phyloP scores from a whole-genome alignment of 2,329 filamentous ascomycete genomes.

The Aspergillus unguis region DNA sequence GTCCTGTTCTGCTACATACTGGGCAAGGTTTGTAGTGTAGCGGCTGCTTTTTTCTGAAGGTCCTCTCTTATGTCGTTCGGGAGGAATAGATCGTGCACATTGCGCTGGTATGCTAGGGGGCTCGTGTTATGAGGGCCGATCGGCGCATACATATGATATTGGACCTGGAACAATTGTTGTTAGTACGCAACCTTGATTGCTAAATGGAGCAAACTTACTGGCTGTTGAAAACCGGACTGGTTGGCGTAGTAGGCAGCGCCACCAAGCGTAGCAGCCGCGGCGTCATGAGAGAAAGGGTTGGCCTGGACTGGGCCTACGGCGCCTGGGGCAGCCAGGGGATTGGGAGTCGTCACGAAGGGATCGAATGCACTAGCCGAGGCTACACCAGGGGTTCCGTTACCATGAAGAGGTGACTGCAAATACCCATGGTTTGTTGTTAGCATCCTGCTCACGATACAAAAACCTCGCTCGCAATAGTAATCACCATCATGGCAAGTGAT shows the following conservation, averaged over 20 bases:
- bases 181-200: not conserved
- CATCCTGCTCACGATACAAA: not conserved
- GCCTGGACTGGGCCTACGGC: conserved; percentile 48
- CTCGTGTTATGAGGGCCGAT: conserved; percentile 79
- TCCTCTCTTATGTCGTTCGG: conserved; percentile 84
- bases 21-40: conserved; percentile 77
- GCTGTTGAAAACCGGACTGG: conserved; percentile 59
- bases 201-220: conserved; percentile 46
- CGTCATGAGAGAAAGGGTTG: conserved; percentile 78
- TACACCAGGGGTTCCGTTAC: conserved; percentile 50
- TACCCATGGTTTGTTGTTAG: conserved; percentile 5
- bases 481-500: no score
- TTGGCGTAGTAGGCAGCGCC: conserved; percentile 65
- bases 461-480: no score
- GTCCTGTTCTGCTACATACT: conserved; percentile 49
- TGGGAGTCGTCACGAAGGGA: conserved; percentile 60
- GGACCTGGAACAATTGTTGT: conserved; percentile 52
- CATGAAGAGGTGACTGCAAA: conserved; percentile 35
- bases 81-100: conserved; percentile 87
- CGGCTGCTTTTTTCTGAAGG: conserved; percentile 81
- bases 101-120: conserved; percentile 77
- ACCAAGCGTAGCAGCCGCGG: conserved; percentile 50
- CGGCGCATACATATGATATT: conserved; percentile 91
- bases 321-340: conserved; percentile 51
- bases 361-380: conserved; percentile 57